Base-by-base conservation (phyloP, 2,329 filamentous ascomycete species). In the Paramyrothecium roridum region DNA sequence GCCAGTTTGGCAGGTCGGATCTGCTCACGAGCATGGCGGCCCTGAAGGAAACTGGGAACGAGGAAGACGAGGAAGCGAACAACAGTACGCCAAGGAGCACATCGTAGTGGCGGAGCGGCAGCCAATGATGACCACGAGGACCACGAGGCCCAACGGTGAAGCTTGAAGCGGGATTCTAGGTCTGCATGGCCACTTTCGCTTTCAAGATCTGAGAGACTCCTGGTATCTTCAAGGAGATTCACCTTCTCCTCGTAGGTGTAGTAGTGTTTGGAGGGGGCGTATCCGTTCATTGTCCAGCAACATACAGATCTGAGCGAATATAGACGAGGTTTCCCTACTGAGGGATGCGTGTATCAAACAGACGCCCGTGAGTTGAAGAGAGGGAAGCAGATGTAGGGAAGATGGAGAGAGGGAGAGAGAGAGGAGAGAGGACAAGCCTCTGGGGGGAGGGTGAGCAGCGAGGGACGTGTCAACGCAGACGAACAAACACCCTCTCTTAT, bases 31-130 rank as follows among this genome's bases (percentile, higher is more conserved):
- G 70, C 70, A 55, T 76, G 66, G 26, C 73, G 72, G 50, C 74
- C 71, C 51, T 80, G 78, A 48, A 82, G 60, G 60, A 82, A 82
- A 66, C 76, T 80, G n/a, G 80, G 80, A n/a, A 80, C 65, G 17
- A 83, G 66, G 63, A 81, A 82, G 60, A 78, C 63, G 57, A 64
- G 63, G 22, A 67, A 62, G 16, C 75, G 75, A 51, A 76, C 57
- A 2, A 76, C 54, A n/a, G 71, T 70, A 75, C 48, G 73, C 69
- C 33, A 74, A 60, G 49, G 63, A 20, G 49, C 49, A 21, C 49
- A 37, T 23, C 49, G 49, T 23, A 51, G n/a, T 19, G 33, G 26
- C n/a, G 49, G 49, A 11, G 33, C 49, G 19, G 49, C 26, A 8
- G 33, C 33, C 26, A 51, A 13, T 4, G 49, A 20, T 8, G 49